Percentiles rank a stretch among this genome's conserved stretches.
Evolutionary conservation across 1,284 basidiomycete genomes (phyloP).

Genomic region (Apiotrichum mycotoxinovorans): DNA sequence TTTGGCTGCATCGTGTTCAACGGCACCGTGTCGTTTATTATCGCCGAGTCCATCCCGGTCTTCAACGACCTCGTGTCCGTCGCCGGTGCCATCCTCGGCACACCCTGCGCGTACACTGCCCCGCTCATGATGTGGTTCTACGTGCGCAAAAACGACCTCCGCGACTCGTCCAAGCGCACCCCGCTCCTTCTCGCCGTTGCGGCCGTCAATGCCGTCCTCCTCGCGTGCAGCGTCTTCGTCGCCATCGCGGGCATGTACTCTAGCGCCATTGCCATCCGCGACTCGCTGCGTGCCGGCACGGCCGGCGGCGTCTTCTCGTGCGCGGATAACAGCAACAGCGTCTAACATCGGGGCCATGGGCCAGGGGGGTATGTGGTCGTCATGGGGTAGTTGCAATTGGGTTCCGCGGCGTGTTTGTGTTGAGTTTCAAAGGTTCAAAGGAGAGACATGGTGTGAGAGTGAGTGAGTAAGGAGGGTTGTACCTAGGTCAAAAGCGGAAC

Average conservation of each 20-base stretch:
- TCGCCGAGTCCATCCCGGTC: conserved; percentile 8
- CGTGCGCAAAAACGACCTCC: background rate
- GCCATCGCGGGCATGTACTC: conserved; percentile 30
- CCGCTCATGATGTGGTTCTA: no score
- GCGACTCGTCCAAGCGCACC: conserved; percentile 15
- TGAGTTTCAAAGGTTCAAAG: no score
- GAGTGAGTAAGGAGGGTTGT: no score
- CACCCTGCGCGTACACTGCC: no score
- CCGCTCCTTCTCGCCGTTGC: conserved; percentile 5
- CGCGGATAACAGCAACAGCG: conserved; percentile 20
- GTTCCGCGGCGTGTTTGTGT: no score
- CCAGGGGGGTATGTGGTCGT: no score
- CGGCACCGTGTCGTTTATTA: conserved; percentile 7
- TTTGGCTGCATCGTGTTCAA: conserved; percentile 5
- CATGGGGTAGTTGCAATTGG: no score
- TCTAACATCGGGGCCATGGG: background rate
- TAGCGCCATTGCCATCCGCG: conserved; percentile 24
- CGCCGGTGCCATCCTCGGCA: no score
- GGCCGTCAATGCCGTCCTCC: conserved; percentile 11
- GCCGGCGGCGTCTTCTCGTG: conserved; percentile 25
- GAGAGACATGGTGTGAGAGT: no score
- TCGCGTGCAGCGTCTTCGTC: conserved; percentile 22
- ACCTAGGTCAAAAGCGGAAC: no score
- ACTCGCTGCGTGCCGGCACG: conserved; percentile 14
- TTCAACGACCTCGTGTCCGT: no score